phyloP scores from a whole-genome alignment of 2,329 filamentous ascomycete genomes.

The Cladorrhinum sp. region DNA sequence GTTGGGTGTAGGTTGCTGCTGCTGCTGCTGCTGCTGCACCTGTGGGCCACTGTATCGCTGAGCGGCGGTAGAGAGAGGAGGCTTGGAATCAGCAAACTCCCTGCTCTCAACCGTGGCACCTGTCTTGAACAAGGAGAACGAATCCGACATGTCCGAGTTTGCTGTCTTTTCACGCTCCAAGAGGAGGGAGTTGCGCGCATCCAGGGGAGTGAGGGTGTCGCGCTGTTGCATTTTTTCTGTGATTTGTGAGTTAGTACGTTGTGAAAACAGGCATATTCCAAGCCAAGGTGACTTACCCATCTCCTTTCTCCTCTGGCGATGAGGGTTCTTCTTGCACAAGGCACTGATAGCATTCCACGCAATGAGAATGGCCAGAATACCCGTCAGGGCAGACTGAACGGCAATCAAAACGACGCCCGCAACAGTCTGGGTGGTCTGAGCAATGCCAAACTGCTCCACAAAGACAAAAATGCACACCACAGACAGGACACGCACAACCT shows the following conservation, averaged over 20 bases:
- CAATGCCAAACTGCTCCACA: conserved; percentile 85
- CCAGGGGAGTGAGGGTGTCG: conserved; percentile 80
- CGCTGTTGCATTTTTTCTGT: conserved; percentile 73
- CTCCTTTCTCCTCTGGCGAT: conserved; percentile 83
- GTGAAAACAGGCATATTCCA: background rate
- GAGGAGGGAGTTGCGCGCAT: conserved; percentile 82
- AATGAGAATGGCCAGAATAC: conserved; percentile 79
- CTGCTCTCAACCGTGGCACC: conserved; percentile 28
- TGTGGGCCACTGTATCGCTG: background rate
- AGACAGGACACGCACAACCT: conserved; percentile 83
- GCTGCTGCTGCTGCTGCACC: background rate
- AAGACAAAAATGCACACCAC: conserved; percentile 88
- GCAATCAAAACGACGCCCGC: conserved; percentile 90
- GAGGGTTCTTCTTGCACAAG: conserved; percentile 83
- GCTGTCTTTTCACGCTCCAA: conserved; percentile 52
- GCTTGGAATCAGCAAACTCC: background rate
- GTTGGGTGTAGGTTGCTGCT: background rate
- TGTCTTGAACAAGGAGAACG: conserved; percentile 43
- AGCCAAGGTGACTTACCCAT: conserved; percentile 62
- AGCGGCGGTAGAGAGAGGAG: background rate
- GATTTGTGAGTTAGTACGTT: conserved; percentile 4
- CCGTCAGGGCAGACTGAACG: conserved; percentile 83
- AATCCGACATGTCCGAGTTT: conserved; percentile 35
- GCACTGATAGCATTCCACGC: conserved; percentile 81
- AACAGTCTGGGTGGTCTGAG: conserved; percentile 89